Conservation (phyloP, 2,329 filamentous ascomycete genomes). For the Fusarium clavum region DNA sequence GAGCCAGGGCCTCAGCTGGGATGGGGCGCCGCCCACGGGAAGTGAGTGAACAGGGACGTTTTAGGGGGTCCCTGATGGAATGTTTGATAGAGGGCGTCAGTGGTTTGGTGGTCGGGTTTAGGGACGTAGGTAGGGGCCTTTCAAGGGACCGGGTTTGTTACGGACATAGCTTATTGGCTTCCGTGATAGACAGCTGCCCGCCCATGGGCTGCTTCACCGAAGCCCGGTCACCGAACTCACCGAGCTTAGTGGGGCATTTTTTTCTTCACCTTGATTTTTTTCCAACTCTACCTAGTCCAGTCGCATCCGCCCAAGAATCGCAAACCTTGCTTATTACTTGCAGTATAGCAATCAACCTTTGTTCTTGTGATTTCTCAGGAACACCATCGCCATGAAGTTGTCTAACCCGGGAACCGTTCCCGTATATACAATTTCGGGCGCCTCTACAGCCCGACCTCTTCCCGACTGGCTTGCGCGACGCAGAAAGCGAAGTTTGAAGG, state of each 20-base stretch:
- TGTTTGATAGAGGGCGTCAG: slow-evolving; percentile 31
- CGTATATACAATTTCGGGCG: slow-evolving; percentile 95
- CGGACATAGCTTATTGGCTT: slow-evolving; percentile 12
- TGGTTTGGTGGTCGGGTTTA: slow-evolving; percentile 12
- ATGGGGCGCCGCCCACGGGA: slow-evolving; percentile 20
- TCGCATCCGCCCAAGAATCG: slow-evolving; percentile 23
- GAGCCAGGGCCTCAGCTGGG: slow-evolving; percentile 42
- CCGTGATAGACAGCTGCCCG: slow-evolving; percentile 11
- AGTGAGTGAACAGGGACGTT: slow-evolving; percentile 11
- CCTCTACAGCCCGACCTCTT: slow-evolving; percentile 85
- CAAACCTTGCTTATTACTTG: slow-evolving; percentile 33
- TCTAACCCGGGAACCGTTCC: slow-evolving; percentile 84
- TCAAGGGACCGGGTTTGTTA: slow-evolving; percentile 17
- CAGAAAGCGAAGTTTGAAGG: slow-evolving; percentile 90
- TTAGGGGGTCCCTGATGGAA: slow-evolving; percentile 25
- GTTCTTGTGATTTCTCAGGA: slow-evolving; percentile 17
- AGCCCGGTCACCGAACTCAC: slow-evolving; percentile 37
- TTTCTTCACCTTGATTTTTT: slow-evolving; percentile 50
- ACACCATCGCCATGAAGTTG: slow-evolving; percentile 73
- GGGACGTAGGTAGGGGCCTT: slow-evolving; percentile 19
- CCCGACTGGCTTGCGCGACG: slow-evolving; percentile 95
- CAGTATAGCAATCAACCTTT: slow-evolving; percentile 31
- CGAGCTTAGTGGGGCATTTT: slow-evolving; percentile 35
- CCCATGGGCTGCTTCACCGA: slow-evolving; percentile 30
- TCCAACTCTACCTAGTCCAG: slow-evolving; percentile 27